phyloP scores from a whole-genome alignment of 208 protist species.

The Trypanosoma mega region DNA sequence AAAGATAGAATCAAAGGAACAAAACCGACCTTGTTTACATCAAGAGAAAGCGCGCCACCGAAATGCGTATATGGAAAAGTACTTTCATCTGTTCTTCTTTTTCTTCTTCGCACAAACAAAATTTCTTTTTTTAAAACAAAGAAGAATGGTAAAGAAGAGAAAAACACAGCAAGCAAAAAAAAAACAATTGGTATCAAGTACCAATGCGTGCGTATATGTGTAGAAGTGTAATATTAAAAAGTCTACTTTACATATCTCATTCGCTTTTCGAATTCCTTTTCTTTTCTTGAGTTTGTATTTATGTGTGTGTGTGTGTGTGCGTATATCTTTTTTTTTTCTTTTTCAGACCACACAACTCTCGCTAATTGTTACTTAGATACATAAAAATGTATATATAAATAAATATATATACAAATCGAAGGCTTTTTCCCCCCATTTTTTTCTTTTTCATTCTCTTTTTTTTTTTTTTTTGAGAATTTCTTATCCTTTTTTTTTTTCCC shows the following conservation, averaged over 20 bases:
- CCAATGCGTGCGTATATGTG: no score
- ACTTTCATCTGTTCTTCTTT: no score
- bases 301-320: no score
- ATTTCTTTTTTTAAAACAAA: slow-evolving; percentile 1
- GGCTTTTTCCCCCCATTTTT: no score
- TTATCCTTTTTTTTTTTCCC: no score
- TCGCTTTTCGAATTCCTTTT: no score
- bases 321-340: no score
- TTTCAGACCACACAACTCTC: neutral
- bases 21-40: slow-evolving; percentile 14
- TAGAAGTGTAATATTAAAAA: no score
- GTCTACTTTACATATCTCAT: no score
- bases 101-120: slow-evolving; percentile 6
- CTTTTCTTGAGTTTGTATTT: no score
- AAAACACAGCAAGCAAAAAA: slow-evolving; percentile 3
- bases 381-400: slow-evolving; percentile 8
- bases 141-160: slow-evolving; percentile 13
- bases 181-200: neutral
- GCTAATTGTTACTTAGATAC: neutral
- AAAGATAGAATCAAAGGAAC: slow-evolving; percentile 14
- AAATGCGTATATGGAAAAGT: slow-evolving; percentile 1
- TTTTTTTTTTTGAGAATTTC: no score
- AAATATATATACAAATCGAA: neutral
- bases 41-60: slow-evolving; percentile 1
- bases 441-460: no score